phyloP scores from a whole-genome alignment of 176 grass and related monocot species.

The Juncus effusus region DNA sequence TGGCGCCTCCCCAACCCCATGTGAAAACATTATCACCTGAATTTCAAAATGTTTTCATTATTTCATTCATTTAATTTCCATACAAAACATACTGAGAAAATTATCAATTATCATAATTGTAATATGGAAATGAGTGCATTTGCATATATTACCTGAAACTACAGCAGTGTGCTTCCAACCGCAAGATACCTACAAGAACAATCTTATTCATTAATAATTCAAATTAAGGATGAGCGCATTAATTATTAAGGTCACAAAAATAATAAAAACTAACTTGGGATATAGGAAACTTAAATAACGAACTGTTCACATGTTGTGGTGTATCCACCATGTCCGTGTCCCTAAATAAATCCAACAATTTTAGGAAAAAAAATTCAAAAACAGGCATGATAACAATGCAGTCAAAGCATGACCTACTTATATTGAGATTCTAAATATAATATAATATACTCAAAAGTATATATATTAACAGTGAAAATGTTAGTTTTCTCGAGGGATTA shows the following conservation, averaged over 20 bases:
- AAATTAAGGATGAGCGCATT: conserved; percentile 17
- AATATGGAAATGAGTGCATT: neutral
- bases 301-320: conserved; percentile 63
- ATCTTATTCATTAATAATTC: conserved; percentile 19
- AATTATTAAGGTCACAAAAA: neutral
- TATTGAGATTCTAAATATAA: no score
- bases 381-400: neutral
- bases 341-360: conserved; percentile 47
- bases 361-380: neutral
- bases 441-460: no score
- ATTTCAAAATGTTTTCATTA: conserved; percentile 22
- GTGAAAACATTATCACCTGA: conserved; percentile 76
- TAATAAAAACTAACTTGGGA: conserved; percentile 49
- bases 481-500: neutral
- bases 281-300: conserved; percentile 62
- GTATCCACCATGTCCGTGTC: conserved; percentile 53
- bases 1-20: conserved; percentile 96
- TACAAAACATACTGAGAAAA: neutral
- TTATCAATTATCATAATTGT: neutral
- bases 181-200: conserved; percentile 68
- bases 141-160: conserved; percentile 64
- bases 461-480: no score
- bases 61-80: neutral
- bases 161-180: conserved; percentile 98
- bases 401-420: no score